These are phyloP conservation scores for Thelephora terrestris DNA, from an alignment of 1,284 basidiomycete species.

Conservation along the genomic window DNA sequence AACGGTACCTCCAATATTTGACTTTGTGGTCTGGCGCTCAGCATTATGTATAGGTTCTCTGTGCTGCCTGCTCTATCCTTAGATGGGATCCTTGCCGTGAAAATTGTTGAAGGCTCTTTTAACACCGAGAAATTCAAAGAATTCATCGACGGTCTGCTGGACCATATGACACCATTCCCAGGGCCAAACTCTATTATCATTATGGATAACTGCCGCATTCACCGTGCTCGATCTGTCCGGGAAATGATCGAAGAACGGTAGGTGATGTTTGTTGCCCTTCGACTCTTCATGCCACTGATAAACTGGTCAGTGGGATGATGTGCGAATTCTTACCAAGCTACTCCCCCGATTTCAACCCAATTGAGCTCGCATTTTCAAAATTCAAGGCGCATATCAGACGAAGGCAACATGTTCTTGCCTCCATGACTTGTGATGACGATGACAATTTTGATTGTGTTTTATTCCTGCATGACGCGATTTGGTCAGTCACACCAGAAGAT, in stretches of 20 bases:
- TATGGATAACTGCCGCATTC: slow-evolving; percentile 26
- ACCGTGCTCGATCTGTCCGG: slow-evolving; percentile 15
- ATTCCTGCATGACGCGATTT: not conserved
- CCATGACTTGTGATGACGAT: not conserved
- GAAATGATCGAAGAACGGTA: slow-evolving; percentile 15
- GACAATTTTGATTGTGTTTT: too few species aligned
- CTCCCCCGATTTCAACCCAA: slow-evolving; percentile 20
- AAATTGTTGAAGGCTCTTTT: slow-evolving; percentile 20
- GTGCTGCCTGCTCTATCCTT: slow-evolving; percentile 23
- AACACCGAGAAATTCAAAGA: slow-evolving; percentile 12
- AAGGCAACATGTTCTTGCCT: not conserved
- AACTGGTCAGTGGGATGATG: slow-evolving; percentile 12
- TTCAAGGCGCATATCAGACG: slow-evolving; percentile 12
- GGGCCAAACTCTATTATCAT: slow-evolving; percentile 20
- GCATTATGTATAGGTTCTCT: slow-evolving; percentile 27
- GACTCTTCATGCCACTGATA: not conserved
- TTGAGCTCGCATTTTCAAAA: slow-evolving; percentile 12
- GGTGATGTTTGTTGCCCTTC: not conserved
- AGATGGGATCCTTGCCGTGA: slow-evolving; percentile 17
- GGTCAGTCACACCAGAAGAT: not conserved
- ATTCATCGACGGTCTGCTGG: slow-evolving; percentile 22
- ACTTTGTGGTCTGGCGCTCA: too few species aligned
- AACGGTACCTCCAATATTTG: too few species aligned
- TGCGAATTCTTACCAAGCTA: slow-evolving; percentile 16
- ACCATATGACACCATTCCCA: slow-evolving; percentile 21